Percentiles rank a stretch among this genome's conserved stretches.
Evolutionary conservation across 768 basidiomycete genomes (phyloP).

Genomic region (Boletus reticuloceps): DNA sequence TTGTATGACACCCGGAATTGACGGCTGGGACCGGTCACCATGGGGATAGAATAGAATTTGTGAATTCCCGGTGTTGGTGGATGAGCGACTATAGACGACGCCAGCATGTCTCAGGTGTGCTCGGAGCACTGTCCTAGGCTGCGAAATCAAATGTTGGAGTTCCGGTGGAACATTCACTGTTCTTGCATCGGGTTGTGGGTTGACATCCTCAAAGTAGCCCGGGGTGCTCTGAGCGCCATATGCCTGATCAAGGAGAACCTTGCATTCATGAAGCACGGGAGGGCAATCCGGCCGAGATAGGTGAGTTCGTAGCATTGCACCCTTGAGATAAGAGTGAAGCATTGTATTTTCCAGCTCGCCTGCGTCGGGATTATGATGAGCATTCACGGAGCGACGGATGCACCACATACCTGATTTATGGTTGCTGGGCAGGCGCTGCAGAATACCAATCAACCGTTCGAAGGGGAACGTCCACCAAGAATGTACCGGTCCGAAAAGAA

Average conservation of each 20-base stretch:
- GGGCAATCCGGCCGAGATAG: slow-evolving; percentile 18
- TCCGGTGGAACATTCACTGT: no score
- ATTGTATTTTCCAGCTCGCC: slow-evolving; percentile 11
- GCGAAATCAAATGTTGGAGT: no score
- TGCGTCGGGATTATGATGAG: neutral
- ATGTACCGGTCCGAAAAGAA: slow-evolving; percentile 37
- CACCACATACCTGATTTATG: slow-evolving; percentile 38
- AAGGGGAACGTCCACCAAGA: slow-evolving; percentile 30
- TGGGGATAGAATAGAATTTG: no score
- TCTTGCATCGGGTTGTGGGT: no score
- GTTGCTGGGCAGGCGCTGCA: slow-evolving; percentile 23
- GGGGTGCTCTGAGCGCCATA: neutral
- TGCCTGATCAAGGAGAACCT: slow-evolving; percentile 16
- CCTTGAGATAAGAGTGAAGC: slow-evolving; percentile 14
- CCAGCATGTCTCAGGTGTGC: neutral
- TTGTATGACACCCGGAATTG: slow-evolving; percentile 11
- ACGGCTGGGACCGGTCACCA: no score
- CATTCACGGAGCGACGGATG: no score
- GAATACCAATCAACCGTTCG: slow-evolving; percentile 20
- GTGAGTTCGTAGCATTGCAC: slow-evolving; percentile 11
- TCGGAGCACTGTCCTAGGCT: no score
- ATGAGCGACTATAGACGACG: no score
- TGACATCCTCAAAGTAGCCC: no score
- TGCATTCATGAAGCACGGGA: slow-evolving; percentile 10
- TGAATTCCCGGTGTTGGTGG: no score